Conservation (phyloP, 257 asterid species). For the Solanum lycopersicoides region DNA sequence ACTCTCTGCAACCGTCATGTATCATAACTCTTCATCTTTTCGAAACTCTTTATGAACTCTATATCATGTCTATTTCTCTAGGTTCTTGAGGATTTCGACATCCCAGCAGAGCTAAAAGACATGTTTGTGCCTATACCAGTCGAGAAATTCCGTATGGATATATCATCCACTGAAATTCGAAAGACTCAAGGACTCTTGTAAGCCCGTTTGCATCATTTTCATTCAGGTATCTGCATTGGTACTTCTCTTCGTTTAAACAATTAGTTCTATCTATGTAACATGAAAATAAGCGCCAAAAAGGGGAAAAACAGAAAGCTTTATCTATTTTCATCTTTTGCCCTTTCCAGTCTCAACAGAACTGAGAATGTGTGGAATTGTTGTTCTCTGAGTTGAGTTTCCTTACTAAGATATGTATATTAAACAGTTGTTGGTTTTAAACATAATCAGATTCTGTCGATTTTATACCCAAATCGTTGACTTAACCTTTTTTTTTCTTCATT, state of each 20-base stretch:
- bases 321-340: not conserved
- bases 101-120: constrained; percentile 63
- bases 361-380: not conserved
- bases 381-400: not conserved
- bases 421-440: not conserved
- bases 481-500: not conserved
- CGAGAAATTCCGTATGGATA: constrained; percentile 64
- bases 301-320: not conserved
- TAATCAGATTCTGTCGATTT: not conserved
- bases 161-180: constrained; percentile 85
- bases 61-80: constrained; percentile 9
- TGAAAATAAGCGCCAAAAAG: not conserved
- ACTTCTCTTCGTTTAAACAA: not conserved
- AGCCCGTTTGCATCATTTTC: not conserved
- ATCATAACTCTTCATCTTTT: not conserved
- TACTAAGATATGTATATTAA: not conserved
- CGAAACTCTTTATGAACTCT: not conserved
- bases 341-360: not conserved
- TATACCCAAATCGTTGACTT: not conserved
- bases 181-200: constrained; percentile 22
- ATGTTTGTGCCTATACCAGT: constrained; percentile 73
- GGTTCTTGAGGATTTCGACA: constrained; percentile 80
- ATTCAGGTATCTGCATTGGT: not conserved
- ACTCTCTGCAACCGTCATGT: not conserved
- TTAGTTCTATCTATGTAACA: not conserved